A percentile compares a stretch with the other conserved stretches of the same genome.
phyloP scores from a whole-genome alignment of 805 yeast genomes.

The Wickerhamomyces rabaulensis region DNA sequence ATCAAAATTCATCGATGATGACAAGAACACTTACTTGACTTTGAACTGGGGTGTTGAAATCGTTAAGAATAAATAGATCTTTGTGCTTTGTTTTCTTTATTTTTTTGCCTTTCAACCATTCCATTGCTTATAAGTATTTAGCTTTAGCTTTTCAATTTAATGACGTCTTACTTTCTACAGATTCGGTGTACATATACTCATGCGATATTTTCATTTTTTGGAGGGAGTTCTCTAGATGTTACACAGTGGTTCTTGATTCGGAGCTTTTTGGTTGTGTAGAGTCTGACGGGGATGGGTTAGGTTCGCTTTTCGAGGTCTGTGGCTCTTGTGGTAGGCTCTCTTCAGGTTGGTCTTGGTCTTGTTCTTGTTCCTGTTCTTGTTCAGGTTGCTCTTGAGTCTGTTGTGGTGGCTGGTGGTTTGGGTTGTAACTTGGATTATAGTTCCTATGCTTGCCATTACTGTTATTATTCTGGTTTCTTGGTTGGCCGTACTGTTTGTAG shows the following conservation, averaged over 20 bases:
- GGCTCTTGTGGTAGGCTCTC: no score
- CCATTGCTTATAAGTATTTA: no score
- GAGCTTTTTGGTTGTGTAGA: not conserved
- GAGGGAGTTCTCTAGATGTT: not conserved
- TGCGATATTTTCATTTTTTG: not conserved
- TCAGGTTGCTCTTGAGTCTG: no score
- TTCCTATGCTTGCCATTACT: not conserved
- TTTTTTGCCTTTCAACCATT: no score
- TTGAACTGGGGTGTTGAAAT: slow-evolving; percentile 86
- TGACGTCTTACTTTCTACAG: not conserved
- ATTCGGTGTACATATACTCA: not conserved
- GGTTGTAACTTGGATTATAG: not conserved
- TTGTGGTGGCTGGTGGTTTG: no score
- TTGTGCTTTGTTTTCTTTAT: not conserved
- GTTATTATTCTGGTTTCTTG: not conserved
- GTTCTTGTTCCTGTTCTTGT: no score
- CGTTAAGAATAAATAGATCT: slow-evolving; percentile 42
- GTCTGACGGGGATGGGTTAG: not conserved
- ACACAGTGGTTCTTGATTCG: not conserved
- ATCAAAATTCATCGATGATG: slow-evolving; percentile 85
- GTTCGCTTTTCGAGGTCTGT: no score
- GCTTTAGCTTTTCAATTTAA: not conserved
- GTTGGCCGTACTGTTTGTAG: not conserved
- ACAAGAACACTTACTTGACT: slow-evolving; percentile 63
- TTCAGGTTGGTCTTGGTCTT: no score